Evolutionary conservation across 2,329 filamentous ascomycete genomes (phyloP).

Genomic region (Ascocoryne sarcoides): DNA sequence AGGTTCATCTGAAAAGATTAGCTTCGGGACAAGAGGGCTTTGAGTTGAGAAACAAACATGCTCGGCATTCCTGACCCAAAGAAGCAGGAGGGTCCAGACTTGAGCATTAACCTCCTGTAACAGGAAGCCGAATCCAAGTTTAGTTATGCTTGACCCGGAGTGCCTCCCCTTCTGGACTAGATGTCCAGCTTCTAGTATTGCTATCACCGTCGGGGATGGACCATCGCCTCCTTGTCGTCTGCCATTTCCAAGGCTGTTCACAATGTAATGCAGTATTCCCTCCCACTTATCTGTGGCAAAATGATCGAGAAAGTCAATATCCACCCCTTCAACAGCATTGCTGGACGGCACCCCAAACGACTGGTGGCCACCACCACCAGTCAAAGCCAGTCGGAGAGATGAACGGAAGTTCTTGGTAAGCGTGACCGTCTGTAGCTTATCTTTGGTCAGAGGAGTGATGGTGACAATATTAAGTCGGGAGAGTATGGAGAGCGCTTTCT

Average conservation of each 20-base stretch:
- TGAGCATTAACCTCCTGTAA: slow-evolving; percentile 94
- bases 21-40: slow-evolving; percentile 2
- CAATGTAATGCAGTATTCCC: slow-evolving; percentile 90
- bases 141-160: slow-evolving; percentile 64
- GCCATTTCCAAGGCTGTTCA: slow-evolving; percentile 59
- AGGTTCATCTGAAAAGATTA: slow-evolving; percentile 41
- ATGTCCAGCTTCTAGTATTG: slow-evolving; percentile 69
- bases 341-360: slow-evolving; percentile 85
- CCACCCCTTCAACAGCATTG: slow-evolving; percentile 53
- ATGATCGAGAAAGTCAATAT: slow-evolving; percentile 66
- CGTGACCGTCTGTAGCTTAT: slow-evolving; percentile 60
- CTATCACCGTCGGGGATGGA: slow-evolving; percentile 72
- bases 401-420: slow-evolving; percentile 75
- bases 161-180: slow-evolving; percentile 57
- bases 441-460: slow-evolving; percentile 51
- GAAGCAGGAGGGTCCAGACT: slow-evolving; percentile 88
- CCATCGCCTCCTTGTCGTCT: slow-evolving; percentile 38
- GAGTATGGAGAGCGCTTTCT: slow-evolving; percentile 74
- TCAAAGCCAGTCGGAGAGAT: slow-evolving; percentile 78
- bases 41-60: slow-evolving; percentile 31
- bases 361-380: slow-evolving; percentile 74
- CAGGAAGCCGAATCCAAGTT: slow-evolving; percentile 88
- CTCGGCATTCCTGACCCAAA: slow-evolving; percentile 83
- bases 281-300: slow-evolving; percentile 91
- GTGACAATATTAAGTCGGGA: slow-evolving; percentile 79